Evolutionary conservation across 2,329 filamentous ascomycete genomes (phyloP).

Genomic region (Trichoderma guizhouense): DNA sequence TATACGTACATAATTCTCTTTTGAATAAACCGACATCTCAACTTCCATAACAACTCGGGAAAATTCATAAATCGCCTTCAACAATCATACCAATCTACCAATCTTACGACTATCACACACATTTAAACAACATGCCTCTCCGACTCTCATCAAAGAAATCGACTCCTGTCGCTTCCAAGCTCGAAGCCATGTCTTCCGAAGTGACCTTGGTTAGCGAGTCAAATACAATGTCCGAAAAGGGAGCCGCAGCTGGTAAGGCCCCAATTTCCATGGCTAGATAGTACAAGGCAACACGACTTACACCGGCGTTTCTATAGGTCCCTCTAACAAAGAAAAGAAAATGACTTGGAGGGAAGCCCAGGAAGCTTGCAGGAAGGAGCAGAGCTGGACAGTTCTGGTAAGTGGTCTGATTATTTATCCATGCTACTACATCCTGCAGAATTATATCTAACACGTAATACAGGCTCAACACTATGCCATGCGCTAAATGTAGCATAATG

Average conservation of each 20-base stretch:
- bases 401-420: neutral
- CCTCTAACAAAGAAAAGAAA: neutral
- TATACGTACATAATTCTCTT: neutral
- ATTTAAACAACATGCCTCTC: conserved; percentile 1
- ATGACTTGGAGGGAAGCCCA: conserved; percentile 17
- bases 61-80: neutral
- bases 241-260: neutral
- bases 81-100: neutral
- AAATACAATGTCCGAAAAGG: neutral
- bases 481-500: neutral
- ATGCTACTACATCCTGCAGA: neutral
- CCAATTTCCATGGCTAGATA: neutral
- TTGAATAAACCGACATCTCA: neutral
- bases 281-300: neutral
- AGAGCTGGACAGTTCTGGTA: conserved; percentile 4
- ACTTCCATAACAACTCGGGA: neutral
- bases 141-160: neutral
- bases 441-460: neutral
- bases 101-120: neutral
- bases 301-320: neutral
- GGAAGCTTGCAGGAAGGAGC: neutral
- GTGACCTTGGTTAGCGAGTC: neutral
- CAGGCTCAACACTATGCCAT: neutral
- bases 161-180: neutral
- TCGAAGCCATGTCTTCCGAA: conserved; percentile 9